Evolutionary conservation across 2,329 filamentous ascomycete genomes (phyloP), one percentile per base, ranked within the genome.

Genomic region (Xylariaceae sp.): DNA sequence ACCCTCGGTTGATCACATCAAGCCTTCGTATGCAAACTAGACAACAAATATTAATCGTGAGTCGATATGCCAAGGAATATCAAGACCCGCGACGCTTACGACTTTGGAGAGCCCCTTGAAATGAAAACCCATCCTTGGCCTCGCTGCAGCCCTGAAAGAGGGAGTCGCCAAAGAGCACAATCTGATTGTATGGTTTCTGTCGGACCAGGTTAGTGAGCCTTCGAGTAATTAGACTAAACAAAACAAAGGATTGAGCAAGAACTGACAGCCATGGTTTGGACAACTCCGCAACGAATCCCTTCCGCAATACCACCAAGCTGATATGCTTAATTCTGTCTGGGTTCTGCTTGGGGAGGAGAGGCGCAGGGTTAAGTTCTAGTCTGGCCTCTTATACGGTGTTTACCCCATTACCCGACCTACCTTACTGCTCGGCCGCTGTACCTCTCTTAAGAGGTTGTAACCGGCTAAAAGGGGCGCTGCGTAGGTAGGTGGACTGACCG

Each of bases 161-260:
- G 30, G 89, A 95, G 73, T 97, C 94, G 51, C 92, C 92, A 58
- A 97, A 88, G 21, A 97, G 82, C 58, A 97, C 76, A 63, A 92
- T 77, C 66, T 92, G 88, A 46, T 86, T 84, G 64, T 87, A 87
- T 1, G 80, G 74, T 39, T 70, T 70, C 77, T 80, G 48, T 43
- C 29, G 44, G 39, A 18, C 13, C 2, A 6, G 13, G 37, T 59
- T 45, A 59, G 51, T 34, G 18, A 47, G 15, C 19, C 15, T 8
- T n/a, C 21, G 15, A 29, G 21, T 18, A 18, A 36, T 19, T 18
- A n/a, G 42, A 43, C 15, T 37, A 15, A 39, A 12, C 22, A 15
- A 16, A 19, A 16, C 19, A 49, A 9, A 22, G 37, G 16, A 4
- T 19, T 1, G 26, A 26, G n/a, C 5, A n/a, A 32, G 42, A 22